Percentiles rank a stretch among this genome's conserved stretches.
phyloP scores from a whole-genome alignment of 129 eudicot species.

The Tagetes erecta region DNA sequence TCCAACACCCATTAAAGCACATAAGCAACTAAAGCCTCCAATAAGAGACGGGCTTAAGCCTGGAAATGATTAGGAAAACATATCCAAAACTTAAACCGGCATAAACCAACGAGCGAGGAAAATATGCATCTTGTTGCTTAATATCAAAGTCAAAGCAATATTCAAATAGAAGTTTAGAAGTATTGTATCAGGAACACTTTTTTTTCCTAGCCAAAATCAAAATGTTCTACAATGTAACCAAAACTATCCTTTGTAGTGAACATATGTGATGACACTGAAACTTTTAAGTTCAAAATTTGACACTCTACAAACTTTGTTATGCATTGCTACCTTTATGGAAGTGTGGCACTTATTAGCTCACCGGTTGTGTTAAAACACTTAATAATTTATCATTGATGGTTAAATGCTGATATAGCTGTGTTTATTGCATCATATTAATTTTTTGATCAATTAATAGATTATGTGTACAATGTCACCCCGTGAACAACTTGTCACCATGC shows the following conservation, averaged over 20 bases:
- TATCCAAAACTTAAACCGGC: conserved; percentile 16
- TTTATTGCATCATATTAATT: background rate
- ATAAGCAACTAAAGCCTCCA: conserved; percentile 94
- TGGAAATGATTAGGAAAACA: conserved; percentile 35
- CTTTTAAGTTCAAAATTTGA: background rate
- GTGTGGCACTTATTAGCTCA: background rate
- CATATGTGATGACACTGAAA: background rate
- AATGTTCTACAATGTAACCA: background rate
- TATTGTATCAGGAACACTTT: background rate
- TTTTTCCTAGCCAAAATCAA: conserved; percentile 5
- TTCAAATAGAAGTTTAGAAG: background rate
- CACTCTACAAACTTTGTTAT: background rate
- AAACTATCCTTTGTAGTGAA: background rate
- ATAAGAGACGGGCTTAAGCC: conserved; percentile 91
- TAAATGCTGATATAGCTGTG: background rate
- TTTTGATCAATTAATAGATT: background rate
- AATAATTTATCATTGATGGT: background rate
- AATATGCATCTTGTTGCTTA: background rate
- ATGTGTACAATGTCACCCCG: background rate
- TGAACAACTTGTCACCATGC: background rate
- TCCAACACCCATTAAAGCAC: conserved; percentile 98
- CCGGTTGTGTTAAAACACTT: background rate
- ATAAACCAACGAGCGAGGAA: background rate
- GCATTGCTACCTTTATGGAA: background rate
- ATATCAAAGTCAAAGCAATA: conserved; percentile 7